These are phyloP conservation scores for Paramecium tetraurelia DNA, from an alignment of 73 alveolate species.

Conservation along the genomic window DNA sequence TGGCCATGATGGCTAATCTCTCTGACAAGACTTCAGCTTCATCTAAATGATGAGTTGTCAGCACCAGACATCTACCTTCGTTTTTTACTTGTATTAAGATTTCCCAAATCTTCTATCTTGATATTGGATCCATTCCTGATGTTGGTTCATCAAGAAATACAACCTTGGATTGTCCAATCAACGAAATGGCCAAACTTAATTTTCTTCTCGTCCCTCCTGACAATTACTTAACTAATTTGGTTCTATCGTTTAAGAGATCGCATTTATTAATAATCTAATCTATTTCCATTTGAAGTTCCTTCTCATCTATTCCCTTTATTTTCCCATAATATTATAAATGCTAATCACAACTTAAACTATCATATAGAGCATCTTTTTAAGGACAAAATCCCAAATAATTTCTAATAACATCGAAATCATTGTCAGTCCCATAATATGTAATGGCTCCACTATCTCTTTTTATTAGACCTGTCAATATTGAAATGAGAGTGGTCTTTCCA, in stretches of 20 bases:
- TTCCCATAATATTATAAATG: conserved; percentile 90
- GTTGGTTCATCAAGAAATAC: conserved; percentile 96
- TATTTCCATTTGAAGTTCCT: conserved; percentile 64
- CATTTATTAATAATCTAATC: conserved; percentile 82
- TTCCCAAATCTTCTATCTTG: conserved; percentile 92
- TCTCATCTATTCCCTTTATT: conserved; percentile 87
- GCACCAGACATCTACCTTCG: conserved; percentile 71
- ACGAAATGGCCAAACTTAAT: conserved; percentile 88
- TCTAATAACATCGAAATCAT: conserved; percentile 80
- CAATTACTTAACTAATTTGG: conserved; percentile 70
- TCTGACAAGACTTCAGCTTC: conserved; percentile 90
- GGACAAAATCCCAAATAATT: conserved; percentile 96
- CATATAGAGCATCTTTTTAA: conserved; percentile 92
- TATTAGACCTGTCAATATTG: conserved; percentile 53
- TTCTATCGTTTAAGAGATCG: conserved; percentile 75
- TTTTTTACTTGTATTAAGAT: conserved; percentile 72
- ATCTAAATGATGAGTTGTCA: conserved; percentile 88
- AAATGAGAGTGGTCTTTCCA: conserved; percentile 56
- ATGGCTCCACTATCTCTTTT: conserved; percentile 36
- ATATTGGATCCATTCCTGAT: conserved; percentile 92
- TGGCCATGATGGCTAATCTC: conserved; percentile 82
- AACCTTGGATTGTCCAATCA: conserved; percentile 86
- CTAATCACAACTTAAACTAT: conserved; percentile 87
- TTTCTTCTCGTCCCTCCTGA: conserved; percentile 94
- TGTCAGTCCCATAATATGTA: conserved; percentile 75